Conservation (phyloP, 2,329 filamentous ascomycete species). For the Penicillium hordei region DNA sequence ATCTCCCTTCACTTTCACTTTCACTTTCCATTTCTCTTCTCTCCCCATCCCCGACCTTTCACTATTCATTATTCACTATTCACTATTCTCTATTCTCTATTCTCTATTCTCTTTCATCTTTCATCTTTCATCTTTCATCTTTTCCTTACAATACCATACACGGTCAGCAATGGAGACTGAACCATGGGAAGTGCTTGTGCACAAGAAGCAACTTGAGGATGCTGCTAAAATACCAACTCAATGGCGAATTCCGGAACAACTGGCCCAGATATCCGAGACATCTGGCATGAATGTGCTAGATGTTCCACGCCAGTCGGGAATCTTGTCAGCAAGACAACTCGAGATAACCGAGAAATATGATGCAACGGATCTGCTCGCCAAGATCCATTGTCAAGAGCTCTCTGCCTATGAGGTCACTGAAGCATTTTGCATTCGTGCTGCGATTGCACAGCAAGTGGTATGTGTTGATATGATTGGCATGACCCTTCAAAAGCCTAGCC, state of each 20-base stretch:
- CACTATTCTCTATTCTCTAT: not conserved
- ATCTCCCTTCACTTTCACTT: not conserved
- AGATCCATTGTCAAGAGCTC: slow-evolving; percentile 5
- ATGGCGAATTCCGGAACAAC: slow-evolving; percentile 14
- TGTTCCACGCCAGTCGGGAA: slow-evolving; percentile 11
- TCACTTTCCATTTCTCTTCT: not conserved
- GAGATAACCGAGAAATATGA: slow-evolving; percentile 18
- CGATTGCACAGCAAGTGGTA: slow-evolving; percentile 21
- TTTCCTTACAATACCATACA: not conserved
- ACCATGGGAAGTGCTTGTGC: slow-evolving; percentile 11
- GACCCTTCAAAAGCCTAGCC: not conserved
- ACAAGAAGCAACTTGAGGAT: slow-evolving; percentile 13
- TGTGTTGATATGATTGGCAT: not conserved
- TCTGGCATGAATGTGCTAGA: slow-evolving; percentile 13
- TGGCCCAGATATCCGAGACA: slow-evolving; percentile 9
- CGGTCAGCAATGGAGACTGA: slow-evolving; percentile 7
- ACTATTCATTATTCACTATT: no score
- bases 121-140: not conserved
- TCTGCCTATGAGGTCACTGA: slow-evolving; percentile 17
- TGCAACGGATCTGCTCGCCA: slow-evolving; percentile 14
- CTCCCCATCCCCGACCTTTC: not conserved
- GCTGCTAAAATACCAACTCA: slow-evolving; percentile 13
- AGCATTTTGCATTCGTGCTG: slow-evolving; percentile 19
- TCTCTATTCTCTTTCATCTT: not conserved
- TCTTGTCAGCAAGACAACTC: slow-evolving; percentile 10